Conservation (phyloP, 371 early-diverging fungal genomes). For the Gilbertella persicaria region DNA sequence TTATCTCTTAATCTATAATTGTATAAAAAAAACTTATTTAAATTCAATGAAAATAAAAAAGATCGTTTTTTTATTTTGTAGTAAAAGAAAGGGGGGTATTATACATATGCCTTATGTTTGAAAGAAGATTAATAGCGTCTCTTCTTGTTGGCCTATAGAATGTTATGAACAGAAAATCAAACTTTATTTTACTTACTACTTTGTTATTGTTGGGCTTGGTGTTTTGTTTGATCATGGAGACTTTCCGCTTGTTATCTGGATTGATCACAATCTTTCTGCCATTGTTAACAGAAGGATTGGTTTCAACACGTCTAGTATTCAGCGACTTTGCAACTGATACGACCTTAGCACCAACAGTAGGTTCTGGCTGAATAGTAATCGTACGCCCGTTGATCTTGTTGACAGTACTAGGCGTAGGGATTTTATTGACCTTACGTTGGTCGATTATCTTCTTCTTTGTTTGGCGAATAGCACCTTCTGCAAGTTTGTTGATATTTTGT, state of each 20-base stretch:
- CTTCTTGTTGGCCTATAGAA: too few species aligned
- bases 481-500: not conserved
- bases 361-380: conserved; percentile 6
- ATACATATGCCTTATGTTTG: too few species aligned
- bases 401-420: not conserved
- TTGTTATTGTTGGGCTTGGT: too few species aligned
- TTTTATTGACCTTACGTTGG: conserved; percentile 5
- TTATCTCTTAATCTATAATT: conserved; percentile 25
- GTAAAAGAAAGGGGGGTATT: too few species aligned
- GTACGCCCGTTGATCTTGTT: conserved; percentile 6
- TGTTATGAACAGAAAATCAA: too few species aligned
- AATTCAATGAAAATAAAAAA: too few species aligned
- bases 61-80: too few species aligned
- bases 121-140: too few species aligned
- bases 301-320: too few species aligned
- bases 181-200: too few species aligned
- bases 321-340: not conserved
- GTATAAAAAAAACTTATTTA: too few species aligned
- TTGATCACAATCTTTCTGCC: conserved; percentile 1
- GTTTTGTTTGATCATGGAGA: conserved; percentile 1
- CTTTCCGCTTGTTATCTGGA: not conserved
- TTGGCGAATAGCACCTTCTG: not conserved
- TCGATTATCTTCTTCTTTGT: conserved; percentile 6
- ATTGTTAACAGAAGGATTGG: not conserved
- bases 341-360: not conserved